Evolutionary conservation across 1,284 basidiomycete species (phyloP).

Genomic region (Malassezia arunalokei): DNA sequence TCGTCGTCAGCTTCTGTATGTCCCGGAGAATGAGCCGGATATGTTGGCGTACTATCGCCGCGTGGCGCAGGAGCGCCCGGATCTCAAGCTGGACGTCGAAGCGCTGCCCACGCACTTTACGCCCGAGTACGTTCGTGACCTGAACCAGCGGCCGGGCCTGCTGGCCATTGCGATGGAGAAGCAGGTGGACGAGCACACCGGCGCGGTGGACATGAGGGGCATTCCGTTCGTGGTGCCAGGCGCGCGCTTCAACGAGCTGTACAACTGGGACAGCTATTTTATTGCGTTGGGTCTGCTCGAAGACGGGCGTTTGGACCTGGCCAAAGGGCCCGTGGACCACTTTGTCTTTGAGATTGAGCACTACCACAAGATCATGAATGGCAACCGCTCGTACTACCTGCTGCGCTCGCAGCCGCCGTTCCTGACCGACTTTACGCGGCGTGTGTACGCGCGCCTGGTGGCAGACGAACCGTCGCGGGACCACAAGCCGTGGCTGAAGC

Average conservation of each 20-base stretch:
- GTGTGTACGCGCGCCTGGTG: conserved; percentile 57
- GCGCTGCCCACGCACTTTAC: conserved; percentile 80
- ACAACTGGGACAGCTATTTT: conserved; percentile 59
- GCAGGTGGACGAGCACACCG: conserved; percentile 54
- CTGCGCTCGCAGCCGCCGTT: conserved; percentile 93
- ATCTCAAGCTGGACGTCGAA: conserved; percentile 80
- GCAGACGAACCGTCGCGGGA: conserved; percentile 27
- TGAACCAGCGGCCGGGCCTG: conserved; percentile 86
- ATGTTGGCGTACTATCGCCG: conserved; percentile 81
- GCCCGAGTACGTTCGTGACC: conserved; percentile 73
- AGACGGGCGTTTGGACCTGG: conserved; percentile 82
- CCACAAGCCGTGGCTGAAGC: conserved; percentile 82
- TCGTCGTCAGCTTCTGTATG: conserved; percentile 67
- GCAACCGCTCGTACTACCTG: conserved; percentile 56
- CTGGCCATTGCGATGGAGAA: conserved; percentile 84
- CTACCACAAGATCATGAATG: conserved; percentile 62
- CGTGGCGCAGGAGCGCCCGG: conserved; percentile 49
- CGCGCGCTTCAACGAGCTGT: conserved; percentile 89
- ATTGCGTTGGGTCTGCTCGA: conserved; percentile 84
- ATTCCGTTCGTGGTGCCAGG: conserved; percentile 90
- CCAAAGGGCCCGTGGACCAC: conserved; percentile 93
- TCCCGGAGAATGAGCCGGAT: conserved; percentile 76
- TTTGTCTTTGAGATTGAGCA: conserved; percentile 98
- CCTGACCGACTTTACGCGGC: conserved; percentile 93
- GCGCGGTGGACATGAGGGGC: conserved; percentile 64